Percentiles rank a stretch among this genome's conserved stretches.
Conservation (phyloP, 1,284 basidiomycete genomes). For the Ceratobasidium sp. region DNA sequence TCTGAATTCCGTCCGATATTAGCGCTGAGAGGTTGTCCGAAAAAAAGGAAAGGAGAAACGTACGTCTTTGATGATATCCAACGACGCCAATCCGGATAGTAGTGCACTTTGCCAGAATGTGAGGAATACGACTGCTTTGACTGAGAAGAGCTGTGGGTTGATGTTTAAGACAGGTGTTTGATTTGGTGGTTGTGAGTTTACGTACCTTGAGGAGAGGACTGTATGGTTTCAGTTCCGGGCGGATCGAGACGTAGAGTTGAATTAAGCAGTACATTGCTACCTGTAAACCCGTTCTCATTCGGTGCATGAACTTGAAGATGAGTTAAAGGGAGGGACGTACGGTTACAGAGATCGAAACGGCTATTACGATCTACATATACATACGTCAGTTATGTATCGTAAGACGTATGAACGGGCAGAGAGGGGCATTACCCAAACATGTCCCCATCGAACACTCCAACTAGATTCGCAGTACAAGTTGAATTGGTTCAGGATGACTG, state of each 20-base stretch:
- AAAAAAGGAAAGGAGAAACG: constrained; percentile 51
- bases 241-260: constrained; percentile 78
- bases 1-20: constrained; percentile 26
- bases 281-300: not conserved
- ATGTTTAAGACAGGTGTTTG: constrained; percentile 19
- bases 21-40: not conserved
- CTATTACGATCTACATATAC: constrained; percentile 66
- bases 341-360: constrained; percentile 81
- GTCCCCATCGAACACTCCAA: constrained; percentile 78
- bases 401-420: not conserved
- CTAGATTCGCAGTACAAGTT: constrained; percentile 81
- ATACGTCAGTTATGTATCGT: not conserved
- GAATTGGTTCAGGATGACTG: constrained; percentile 74
- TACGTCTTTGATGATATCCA: constrained; percentile 77
- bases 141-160: constrained; percentile 65
- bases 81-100: constrained; percentile 71
- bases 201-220: constrained; percentile 73
- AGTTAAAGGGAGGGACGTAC: constrained; percentile 11
- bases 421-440: constrained; percentile 69
- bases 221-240: constrained; percentile 70
- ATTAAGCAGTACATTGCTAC: constrained; percentile 85
- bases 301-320: not conserved
- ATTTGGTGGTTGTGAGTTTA: too few relatives aligned
- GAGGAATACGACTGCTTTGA: constrained; percentile 83
- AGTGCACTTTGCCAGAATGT: constrained; percentile 84